A percentile compares a stretch with the other conserved stretches of the same genome.
Conservation (phyloP, 2,329 filamentous ascomycete species). For the Talaromyces amestolkiae region DNA sequence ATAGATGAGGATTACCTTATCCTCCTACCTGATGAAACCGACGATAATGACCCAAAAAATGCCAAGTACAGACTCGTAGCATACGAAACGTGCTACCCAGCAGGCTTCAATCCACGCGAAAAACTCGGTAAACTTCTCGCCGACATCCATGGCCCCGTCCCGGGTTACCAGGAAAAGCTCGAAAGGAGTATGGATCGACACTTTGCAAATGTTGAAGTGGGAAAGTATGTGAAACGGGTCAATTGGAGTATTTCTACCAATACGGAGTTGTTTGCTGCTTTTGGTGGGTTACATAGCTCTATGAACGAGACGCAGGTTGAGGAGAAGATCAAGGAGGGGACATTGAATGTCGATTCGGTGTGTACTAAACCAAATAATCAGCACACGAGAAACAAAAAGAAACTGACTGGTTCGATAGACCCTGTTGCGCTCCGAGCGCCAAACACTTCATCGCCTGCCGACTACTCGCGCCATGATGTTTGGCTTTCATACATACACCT, state of each 20-base stretch:
- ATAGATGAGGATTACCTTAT: conserved; percentile 62
- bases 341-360: conserved; percentile 48
- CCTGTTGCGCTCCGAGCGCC: conserved; percentile 56
- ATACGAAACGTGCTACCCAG: conserved; percentile 57
- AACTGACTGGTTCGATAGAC: conserved; percentile 32
- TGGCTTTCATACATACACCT: conserved; percentile 62
- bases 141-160: conserved; percentile 55
- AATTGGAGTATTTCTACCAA: conserved; percentile 51
- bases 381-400: not conserved
- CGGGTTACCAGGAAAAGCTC: conserved; percentile 29
- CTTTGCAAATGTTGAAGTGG: conserved; percentile 26
- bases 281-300: conserved; percentile 34
- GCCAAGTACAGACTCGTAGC: conserved; percentile 55
- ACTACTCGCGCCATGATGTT: conserved; percentile 56
- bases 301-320: conserved; percentile 24
- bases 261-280: conserved; percentile 42
- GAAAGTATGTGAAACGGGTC: conserved; percentile 48
- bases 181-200: conserved; percentile 34
- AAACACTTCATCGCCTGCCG: conserved; percentile 61
- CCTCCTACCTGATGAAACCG: conserved; percentile 47
- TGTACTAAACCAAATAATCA: conserved; percentile 14
- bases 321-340: conserved; percentile 30
- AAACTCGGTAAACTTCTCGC: conserved; percentile 55
- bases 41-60: conserved; percentile 2
- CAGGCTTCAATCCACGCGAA: conserved; percentile 56